A percentile compares a stretch with the other conserved stretches of the same genome.
Evolutionary conservation across 78 protist genomes (phyloP).

Genomic region (Planoprotostelium fungivorum): DNA sequence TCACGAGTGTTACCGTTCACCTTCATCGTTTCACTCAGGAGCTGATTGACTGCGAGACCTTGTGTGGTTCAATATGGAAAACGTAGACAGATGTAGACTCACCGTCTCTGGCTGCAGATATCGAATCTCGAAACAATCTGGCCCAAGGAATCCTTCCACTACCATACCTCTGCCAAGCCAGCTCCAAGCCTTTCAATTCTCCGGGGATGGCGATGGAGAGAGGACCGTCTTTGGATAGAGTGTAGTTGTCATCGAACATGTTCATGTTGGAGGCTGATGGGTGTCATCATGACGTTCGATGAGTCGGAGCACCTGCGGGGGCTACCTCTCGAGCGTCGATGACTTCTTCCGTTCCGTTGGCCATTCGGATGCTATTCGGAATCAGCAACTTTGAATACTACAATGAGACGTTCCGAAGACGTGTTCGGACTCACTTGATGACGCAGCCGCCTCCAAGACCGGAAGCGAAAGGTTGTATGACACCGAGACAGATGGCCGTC

Average conservation of each 20-base stretch:
- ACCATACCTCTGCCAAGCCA: slow-evolving; percentile 1
- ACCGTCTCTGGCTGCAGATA: neutral
- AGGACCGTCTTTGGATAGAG: neutral
- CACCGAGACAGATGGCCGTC: slow-evolving; percentile 23
- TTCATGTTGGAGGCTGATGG: neutral
- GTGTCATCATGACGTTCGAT: neutral
- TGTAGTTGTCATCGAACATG: slow-evolving; percentile 3
- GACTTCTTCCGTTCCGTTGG: neutral
- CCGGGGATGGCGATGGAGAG: slow-evolving; percentile 23
- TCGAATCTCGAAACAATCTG: neutral
- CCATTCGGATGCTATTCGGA: neutral
- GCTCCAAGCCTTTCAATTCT: slow-evolving; percentile 16
- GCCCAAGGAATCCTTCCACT: slow-evolving; percentile 9
- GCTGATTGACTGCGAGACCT: too few species aligned
- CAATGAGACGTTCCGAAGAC: neutral
- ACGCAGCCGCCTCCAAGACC: slow-evolving; percentile 5
- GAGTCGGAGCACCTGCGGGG: neutral
- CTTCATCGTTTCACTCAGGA: too few species aligned
- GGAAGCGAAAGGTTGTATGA: slow-evolving; percentile 9
- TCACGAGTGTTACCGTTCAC: too few species aligned
- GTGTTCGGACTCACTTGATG: neutral
- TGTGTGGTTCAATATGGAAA: too few species aligned
- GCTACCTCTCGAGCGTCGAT: slow-evolving; percentile 22
- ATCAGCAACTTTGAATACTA: too few species aligned
- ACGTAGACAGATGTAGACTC: too few species aligned